Evolutionary conservation across 2,329 filamentous ascomycete species (phyloP).

Genomic region (Epichloe sibirici): DNA sequence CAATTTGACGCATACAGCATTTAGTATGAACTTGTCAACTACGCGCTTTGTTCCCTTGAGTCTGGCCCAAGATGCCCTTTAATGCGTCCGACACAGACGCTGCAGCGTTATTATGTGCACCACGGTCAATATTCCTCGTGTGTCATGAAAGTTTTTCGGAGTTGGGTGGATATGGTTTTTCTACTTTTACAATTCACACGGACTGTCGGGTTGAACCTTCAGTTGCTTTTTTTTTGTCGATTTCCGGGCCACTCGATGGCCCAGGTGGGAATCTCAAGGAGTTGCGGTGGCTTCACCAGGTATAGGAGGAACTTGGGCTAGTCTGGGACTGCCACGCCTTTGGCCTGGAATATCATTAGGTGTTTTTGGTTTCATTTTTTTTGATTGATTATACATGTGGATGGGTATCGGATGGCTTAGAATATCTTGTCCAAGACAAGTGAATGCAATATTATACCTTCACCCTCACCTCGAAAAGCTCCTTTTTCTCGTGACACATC

Average conservation of each 20-base stretch:
- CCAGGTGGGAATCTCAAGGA: not conserved
- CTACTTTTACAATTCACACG: not conserved
- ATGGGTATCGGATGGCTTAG: conserved; percentile 1
- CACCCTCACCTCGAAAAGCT: not conserved
- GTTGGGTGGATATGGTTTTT: not conserved
- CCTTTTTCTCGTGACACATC: not conserved
- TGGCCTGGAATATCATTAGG: conserved; percentile 1
- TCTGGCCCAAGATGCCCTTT: not conserved
- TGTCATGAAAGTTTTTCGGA: not conserved
- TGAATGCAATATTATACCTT: not conserved
- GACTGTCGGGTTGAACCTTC: not conserved
- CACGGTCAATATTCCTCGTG: not conserved
- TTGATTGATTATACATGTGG: not conserved
- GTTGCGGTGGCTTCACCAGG: conserved; percentile 3
- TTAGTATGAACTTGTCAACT: not conserved
- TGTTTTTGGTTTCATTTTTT: not conserved
- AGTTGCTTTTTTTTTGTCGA: not conserved
- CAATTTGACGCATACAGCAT: not conserved
- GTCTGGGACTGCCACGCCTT: conserved; percentile 3
- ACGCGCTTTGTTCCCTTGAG: not conserved
- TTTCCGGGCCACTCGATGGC: not conserved
- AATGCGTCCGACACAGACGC: conserved; percentile 5
- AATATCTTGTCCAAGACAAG: not conserved
- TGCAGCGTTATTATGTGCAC: conserved; percentile 3
- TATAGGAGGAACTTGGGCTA: not conserved